Evolutionary conservation across 163 green algal species (phyloP).

Genomic region (Chlorella variabilis): DNA sequence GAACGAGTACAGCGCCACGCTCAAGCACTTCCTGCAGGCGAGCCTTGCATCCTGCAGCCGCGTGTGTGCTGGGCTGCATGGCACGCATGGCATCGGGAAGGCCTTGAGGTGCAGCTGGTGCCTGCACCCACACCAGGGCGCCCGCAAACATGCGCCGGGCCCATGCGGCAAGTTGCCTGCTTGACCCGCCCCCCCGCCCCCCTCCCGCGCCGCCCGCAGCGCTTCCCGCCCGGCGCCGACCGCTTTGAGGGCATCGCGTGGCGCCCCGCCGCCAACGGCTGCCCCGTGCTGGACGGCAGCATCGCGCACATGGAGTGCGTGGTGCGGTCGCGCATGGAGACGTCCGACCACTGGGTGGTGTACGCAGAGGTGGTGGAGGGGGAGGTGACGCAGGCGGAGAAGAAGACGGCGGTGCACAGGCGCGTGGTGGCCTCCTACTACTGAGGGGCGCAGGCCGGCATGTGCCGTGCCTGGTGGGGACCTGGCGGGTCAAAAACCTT

Average conservation of each 20-base stretch:
- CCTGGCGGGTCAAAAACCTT: no score
- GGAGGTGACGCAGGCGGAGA: constrained; percentile 77
- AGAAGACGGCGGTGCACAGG: constrained; percentile 90
- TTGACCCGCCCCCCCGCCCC: not conserved
- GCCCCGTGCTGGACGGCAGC: constrained; percentile 63
- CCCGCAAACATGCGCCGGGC: not conserved
- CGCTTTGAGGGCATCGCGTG: constrained; percentile 91
- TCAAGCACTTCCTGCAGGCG: constrained; percentile 76
- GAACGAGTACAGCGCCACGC: constrained; percentile 62
- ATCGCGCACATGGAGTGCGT: constrained; percentile 37
- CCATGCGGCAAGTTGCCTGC: not conserved
- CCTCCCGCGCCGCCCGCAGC: constrained; percentile 85
- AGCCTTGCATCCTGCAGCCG: not conserved
- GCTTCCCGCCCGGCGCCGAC: constrained; percentile 93
- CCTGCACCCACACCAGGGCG: not conserved
- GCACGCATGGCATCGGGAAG: not conserved
- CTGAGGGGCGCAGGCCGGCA: no score
- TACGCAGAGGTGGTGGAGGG: constrained; percentile 82
- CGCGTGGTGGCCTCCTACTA: constrained; percentile 70
- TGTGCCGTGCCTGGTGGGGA: no score
- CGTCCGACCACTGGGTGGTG: constrained; percentile 94
- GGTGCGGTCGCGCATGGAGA: constrained; percentile 86
- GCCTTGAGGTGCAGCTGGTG: not conserved
- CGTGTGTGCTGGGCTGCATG: no score
- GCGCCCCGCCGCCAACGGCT: constrained; percentile 59